phyloP scores from a whole-genome alignment of 768 basidiomycete genomes.

The Gelatoporia subvermispora region DNA sequence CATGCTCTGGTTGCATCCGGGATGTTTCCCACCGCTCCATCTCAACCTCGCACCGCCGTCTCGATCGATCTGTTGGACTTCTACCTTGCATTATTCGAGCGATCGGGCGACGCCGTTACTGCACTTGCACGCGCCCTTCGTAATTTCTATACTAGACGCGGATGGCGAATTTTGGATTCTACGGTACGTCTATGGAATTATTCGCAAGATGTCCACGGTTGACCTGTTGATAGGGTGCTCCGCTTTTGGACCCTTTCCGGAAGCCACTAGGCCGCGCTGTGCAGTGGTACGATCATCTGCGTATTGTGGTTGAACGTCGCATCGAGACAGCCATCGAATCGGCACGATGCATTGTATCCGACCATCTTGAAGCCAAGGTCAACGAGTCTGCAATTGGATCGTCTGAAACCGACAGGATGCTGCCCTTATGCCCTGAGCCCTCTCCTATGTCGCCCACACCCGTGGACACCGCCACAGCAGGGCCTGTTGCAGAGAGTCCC shows the following conservation, averaged over 20 bases:
- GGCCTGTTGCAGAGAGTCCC: too few relatives aligned
- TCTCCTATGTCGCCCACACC: too few relatives aligned
- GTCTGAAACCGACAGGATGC: too few relatives aligned
- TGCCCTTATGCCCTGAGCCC: too few relatives aligned
- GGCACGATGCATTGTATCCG: too few relatives aligned
- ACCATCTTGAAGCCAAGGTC: too few relatives aligned
- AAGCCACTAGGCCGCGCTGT: constrained; percentile 19
- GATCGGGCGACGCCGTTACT: constrained; percentile 32
- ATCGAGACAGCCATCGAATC: constrained; percentile 7
- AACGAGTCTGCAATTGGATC: too few relatives aligned
- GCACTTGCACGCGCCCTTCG: constrained; percentile 24
- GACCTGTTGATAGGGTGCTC: constrained; percentile 15
- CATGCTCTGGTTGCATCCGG: constrained; percentile 26
- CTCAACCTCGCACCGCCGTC: constrained; percentile 14
- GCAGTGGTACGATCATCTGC: constrained; percentile 26
- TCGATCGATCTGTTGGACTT: constrained; percentile 29
- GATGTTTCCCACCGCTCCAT: constrained; percentile 28
- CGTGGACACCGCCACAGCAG: too few relatives aligned
- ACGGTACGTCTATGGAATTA: constrained; percentile 8
- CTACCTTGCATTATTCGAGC: constrained; percentile 30
- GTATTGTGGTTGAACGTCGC: constrained; percentile 10
- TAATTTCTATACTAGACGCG: constrained; percentile 25
- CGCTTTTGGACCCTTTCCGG: constrained; percentile 28
- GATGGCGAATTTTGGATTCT: constrained; percentile 15
- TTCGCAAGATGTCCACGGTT: neutral